Percentiles rank a stretch among this genome's conserved stretches.
Conservation (phyloP, 2,329 filamentous ascomycete genomes). For the Fusarium pseudoanthophilum region DNA sequence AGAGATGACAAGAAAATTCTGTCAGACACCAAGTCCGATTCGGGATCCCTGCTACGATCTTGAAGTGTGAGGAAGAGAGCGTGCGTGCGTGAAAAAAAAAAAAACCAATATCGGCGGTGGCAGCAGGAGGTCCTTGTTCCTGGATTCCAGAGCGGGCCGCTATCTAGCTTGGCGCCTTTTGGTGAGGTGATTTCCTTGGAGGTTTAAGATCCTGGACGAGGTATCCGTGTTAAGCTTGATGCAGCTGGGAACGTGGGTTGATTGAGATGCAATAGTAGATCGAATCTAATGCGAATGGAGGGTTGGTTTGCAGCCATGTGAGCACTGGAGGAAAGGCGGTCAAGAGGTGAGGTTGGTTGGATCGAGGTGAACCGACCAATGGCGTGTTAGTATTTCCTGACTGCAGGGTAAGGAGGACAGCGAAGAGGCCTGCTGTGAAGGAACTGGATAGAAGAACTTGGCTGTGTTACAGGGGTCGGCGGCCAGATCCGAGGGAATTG, state of each 20-base stretch:
- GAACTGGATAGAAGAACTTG: conserved; percentile 13
- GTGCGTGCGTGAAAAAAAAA: background rate
- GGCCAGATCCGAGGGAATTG: conserved; percentile 12
- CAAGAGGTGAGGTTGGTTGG: conserved; percentile 20
- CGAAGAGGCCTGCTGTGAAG: background rate
- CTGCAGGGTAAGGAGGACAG: conserved; percentile 28
- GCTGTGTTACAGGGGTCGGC: conserved; percentile 10
- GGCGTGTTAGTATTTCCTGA: background rate
- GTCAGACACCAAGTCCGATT: conserved; percentile 10
- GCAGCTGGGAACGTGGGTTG: conserved; percentile 20
- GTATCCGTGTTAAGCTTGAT: conserved; percentile 21
- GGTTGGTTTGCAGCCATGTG: conserved; percentile 26
- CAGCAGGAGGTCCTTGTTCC: conserved; percentile 40
- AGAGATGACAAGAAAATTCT: conserved; percentile 2
- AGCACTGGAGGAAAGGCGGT: conserved; percentile 41
- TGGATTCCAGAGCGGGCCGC: conserved; percentile 41
- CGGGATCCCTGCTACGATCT: conserved; percentile 30
- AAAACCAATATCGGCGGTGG: conserved; percentile 23
- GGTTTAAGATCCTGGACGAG: conserved; percentile 9
- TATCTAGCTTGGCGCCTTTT: conserved; percentile 30
- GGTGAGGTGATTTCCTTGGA: conserved; percentile 11
- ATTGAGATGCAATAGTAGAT: conserved; percentile 24
- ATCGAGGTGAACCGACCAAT: conserved; percentile 16
- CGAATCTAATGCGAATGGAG: conserved; percentile 28
- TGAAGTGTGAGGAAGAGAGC: background rate